These are phyloP conservation scores for Metschnikowia kofuensis DNA, from an alignment of 805 yeast genomes.

Conservation along the genomic window DNA sequence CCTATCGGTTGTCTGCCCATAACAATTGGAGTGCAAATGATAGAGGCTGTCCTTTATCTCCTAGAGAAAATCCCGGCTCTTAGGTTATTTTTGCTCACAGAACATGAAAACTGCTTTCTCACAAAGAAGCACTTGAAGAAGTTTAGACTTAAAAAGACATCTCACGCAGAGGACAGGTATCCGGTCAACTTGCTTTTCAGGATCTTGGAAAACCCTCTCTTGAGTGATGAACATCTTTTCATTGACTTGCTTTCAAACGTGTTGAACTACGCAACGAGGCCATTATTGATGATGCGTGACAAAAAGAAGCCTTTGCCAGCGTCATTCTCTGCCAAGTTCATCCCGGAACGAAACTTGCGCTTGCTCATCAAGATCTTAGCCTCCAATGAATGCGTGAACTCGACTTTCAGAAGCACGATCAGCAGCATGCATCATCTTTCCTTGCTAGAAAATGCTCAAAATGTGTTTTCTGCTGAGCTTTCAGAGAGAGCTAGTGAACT, in stretches of 20 bases:
- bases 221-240: slow-evolving; percentile 68
- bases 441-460: slow-evolving; percentile 56
- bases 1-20: slow-evolving; percentile 68
- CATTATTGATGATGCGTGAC: slow-evolving; percentile 49
- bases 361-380: slow-evolving; percentile 65
- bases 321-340: slow-evolving; percentile 22
- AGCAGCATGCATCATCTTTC: slow-evolving; percentile 78
- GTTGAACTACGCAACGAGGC: slow-evolving; percentile 73
- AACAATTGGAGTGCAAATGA: slow-evolving; percentile 69
- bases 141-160: slow-evolving; percentile 30
- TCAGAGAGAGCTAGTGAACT: slow-evolving; percentile 60
- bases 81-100: slow-evolving; percentile 73
- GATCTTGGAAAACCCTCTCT: slow-evolving; percentile 59
- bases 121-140: slow-evolving; percentile 31
- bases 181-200: slow-evolving; percentile 71
- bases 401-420: slow-evolving; percentile 80
- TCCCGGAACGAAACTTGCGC: slow-evolving; percentile 61
- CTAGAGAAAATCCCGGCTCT: slow-evolving; percentile 65
- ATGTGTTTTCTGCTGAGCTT: slow-evolving; percentile 64
- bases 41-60: slow-evolving; percentile 71
- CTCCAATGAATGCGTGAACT: slow-evolving; percentile 80
- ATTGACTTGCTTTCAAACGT: slow-evolving; percentile 76
- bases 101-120: slow-evolving; percentile 54
- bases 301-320: slow-evolving; percentile 43
- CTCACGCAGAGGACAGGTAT: slow-evolving; percentile 43